Evolutionary conservation across 768 basidiomycete genomes (phyloP).

Genomic region (Boletus sp.): DNA sequence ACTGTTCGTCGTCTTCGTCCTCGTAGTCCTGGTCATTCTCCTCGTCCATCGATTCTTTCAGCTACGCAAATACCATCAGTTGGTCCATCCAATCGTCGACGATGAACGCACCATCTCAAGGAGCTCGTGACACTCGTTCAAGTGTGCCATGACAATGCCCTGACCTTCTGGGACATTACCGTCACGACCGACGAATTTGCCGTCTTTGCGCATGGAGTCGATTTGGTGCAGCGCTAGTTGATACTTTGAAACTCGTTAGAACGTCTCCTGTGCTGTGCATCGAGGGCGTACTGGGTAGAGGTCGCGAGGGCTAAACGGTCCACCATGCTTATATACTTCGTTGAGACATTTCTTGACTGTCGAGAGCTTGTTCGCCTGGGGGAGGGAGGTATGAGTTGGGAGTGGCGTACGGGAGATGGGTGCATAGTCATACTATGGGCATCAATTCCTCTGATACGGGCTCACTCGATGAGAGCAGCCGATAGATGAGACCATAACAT

Average conservation of each 20-base stretch:
- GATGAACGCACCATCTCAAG: slow-evolving; percentile 76
- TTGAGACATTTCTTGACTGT: slow-evolving; percentile 97
- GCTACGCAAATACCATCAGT: slow-evolving; percentile 27
- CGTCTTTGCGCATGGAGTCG: slow-evolving; percentile 89
- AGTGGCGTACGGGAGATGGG: neutral
- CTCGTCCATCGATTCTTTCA: slow-evolving; percentile 82
- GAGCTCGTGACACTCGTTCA: slow-evolving; percentile 95
- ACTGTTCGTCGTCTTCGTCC: slow-evolving; percentile 42
- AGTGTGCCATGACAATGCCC: slow-evolving; percentile 92
- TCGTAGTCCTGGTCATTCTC: slow-evolving; percentile 59
- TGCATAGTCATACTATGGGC: slow-evolving; percentile 68
- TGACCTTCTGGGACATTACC: slow-evolving; percentile 94
- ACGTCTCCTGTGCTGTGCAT: neutral
- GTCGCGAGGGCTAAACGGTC: slow-evolving; percentile 88
- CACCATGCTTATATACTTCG: slow-evolving; percentile 93
- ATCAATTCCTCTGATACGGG: slow-evolving; percentile 98
- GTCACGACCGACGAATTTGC: slow-evolving; percentile 87
- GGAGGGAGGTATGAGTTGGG: neutral
- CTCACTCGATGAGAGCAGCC: slow-evolving; percentile 89
- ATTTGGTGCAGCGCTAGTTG: slow-evolving; percentile 95
- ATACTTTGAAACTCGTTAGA: slow-evolving; percentile 51
- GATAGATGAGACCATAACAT: slow-evolving; percentile 96
- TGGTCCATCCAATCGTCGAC: neutral
- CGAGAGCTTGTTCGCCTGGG: slow-evolving; percentile 90
- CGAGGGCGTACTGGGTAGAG: slow-evolving; percentile 77